Conservation (phyloP, 208 protist species). For the Phytomonas sp. region DNA sequence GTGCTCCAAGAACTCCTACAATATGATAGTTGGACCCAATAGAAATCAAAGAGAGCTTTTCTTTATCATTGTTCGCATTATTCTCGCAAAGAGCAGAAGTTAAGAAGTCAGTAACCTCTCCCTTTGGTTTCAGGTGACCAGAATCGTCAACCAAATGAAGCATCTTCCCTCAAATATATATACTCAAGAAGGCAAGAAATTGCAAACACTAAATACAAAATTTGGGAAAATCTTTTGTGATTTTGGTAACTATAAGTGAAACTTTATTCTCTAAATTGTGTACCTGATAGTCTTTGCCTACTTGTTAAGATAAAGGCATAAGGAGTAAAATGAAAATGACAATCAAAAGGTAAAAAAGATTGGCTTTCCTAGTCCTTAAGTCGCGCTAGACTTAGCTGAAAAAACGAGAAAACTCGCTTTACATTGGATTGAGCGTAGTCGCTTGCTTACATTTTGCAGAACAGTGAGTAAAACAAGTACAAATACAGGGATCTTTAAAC, state of each 20-base stretch:
- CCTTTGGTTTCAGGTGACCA: constrained; percentile 43
- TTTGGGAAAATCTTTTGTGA: not conserved
- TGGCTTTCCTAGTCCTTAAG: not conserved
- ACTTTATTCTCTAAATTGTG: not conserved
- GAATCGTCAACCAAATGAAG: constrained; percentile 64
- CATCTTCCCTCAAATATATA: constrained; percentile 17
- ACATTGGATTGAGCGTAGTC: not conserved
- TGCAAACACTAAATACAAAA: not conserved
- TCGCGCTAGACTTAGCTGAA: not conserved
- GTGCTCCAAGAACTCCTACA: constrained; percentile 93
- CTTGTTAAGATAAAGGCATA: not conserved
- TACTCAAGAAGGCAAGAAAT: not conserved
- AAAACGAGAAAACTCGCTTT: not conserved
- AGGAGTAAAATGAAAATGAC: not conserved
- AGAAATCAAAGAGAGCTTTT: not conserved
- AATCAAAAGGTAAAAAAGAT: not conserved
- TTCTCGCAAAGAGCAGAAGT: not conserved
- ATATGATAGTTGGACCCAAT: constrained; percentile 77
- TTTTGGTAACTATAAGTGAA: not conserved
- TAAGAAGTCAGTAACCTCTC: constrained; percentile 36
- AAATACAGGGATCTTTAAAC: not conserved
- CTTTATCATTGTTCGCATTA: not conserved
- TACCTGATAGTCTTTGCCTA: not conserved
- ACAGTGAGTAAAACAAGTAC: not conserved
- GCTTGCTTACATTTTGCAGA: not conserved